These are phyloP conservation scores for Ophiostoma perfectum DNA, from an alignment of 2,329 filamentous ascomycete species.

Conservation along the genomic window DNA sequence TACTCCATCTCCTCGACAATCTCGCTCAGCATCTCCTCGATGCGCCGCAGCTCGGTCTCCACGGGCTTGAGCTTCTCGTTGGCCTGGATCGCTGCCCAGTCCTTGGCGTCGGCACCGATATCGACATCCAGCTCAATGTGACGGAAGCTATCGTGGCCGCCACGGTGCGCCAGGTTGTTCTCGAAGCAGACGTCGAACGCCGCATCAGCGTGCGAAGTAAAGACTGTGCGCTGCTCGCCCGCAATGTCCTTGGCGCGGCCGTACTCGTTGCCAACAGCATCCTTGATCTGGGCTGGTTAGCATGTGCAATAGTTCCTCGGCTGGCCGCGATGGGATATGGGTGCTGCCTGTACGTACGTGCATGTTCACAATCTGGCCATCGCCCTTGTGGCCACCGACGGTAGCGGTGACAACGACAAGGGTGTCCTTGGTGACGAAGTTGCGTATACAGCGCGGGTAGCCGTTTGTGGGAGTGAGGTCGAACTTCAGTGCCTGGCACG, in stretches of 20 bases:
- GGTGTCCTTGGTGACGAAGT: slow-evolving; percentile 89
- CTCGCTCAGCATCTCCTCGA: slow-evolving; percentile 85
- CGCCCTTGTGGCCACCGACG: slow-evolving; percentile 76
- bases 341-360: slow-evolving; percentile 54
- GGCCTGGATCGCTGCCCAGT: slow-evolving; percentile 95
- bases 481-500: slow-evolving; percentile 76
- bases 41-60: slow-evolving; percentile 86
- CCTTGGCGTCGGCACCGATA: slow-evolving; percentile 93
- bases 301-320: background rate
- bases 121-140: slow-evolving; percentile 89
- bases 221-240: slow-evolving; percentile 87
- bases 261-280: slow-evolving; percentile 94
- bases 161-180: slow-evolving; percentile 57
- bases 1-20: slow-evolving; percentile 96
- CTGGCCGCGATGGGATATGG: no score
- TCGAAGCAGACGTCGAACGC: slow-evolving; percentile 97
- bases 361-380: slow-evolving; percentile 92
- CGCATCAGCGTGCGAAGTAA: slow-evolving; percentile 85
- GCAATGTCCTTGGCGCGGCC: slow-evolving; percentile 83
- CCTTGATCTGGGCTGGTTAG: slow-evolving; percentile 64
- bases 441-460: slow-evolving; percentile 84
- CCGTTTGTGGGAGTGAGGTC: slow-evolving; percentile 68
- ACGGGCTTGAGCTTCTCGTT: slow-evolving; percentile 97
- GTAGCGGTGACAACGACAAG: slow-evolving; percentile 93
- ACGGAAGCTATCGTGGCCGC: slow-evolving; percentile 52